Percentiles rank a stretch among this genome's conserved stretches.
Conservation (phyloP, 1,284 basidiomycete species). For the Irpex rosettiformis region DNA sequence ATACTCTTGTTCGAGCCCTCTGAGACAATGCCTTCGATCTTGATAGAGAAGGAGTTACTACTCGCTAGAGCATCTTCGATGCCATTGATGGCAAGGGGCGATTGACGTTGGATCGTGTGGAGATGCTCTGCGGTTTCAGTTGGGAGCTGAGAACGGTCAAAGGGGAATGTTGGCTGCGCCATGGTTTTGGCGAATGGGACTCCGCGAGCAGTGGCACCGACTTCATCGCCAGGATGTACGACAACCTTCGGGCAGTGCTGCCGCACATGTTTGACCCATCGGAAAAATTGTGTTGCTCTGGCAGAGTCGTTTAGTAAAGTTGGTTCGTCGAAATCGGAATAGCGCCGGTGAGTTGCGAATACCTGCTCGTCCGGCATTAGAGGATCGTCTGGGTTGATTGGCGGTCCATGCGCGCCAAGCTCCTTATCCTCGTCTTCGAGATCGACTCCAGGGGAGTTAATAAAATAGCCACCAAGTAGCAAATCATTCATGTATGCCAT, state of each 20-base stretch:
- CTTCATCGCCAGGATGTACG: background rate
- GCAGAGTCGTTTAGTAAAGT: background rate
- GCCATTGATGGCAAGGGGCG: slow-evolving; percentile 1
- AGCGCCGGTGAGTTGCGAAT: background rate
- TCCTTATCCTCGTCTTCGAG: background rate
- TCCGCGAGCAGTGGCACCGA: background rate
- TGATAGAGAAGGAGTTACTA: slow-evolving; percentile 3
- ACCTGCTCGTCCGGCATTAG: slow-evolving; percentile 3
- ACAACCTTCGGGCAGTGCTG: background rate
- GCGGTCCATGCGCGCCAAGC: slow-evolving; percentile 3
- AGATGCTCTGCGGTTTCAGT: slow-evolving; percentile 1
- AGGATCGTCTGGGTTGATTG: slow-evolving; percentile 1
- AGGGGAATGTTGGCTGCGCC: background rate
- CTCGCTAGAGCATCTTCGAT: background rate
- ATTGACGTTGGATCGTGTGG: background rate
- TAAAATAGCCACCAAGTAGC: background rate
- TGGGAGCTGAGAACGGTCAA: background rate
- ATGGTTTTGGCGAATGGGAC: background rate
- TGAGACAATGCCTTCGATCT: background rate
- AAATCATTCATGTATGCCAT: background rate
- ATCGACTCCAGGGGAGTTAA: background rate
- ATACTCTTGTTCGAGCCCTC: background rate
- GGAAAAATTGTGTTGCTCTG: slow-evolving; percentile 6
- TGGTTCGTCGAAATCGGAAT: background rate
- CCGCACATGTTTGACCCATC: background rate